Conservation (phyloP, 345 rosid species). For the Combretum micranthum region DNA sequence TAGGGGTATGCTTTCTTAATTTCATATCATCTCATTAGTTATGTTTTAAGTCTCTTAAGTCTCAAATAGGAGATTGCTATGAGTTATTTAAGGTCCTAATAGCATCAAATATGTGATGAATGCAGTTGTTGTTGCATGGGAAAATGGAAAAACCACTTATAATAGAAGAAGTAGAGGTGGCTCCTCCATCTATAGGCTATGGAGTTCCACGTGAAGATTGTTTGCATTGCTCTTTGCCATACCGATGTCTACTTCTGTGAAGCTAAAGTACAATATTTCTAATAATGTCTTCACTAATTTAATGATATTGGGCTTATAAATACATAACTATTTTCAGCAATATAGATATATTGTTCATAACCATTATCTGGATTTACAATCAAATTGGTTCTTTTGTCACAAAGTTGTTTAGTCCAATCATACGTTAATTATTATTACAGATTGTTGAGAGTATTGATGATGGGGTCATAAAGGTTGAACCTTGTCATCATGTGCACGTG, state of each 20-base stretch:
- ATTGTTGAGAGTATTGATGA: too few relatives aligned
- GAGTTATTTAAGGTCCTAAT: not conserved
- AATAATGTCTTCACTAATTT: not conserved
- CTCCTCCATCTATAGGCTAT: slow-evolving; percentile 39
- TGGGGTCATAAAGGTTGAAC: too few relatives aligned
- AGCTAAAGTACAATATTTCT: slow-evolving; percentile 26
- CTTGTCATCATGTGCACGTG: too few relatives aligned
- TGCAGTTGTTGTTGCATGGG: slow-evolving; percentile 50
- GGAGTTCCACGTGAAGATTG: slow-evolving; percentile 36
- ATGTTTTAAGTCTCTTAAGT: too few relatives aligned
- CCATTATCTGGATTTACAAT: too few relatives aligned
- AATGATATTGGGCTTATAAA: too few relatives aligned
- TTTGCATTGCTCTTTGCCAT: slow-evolving; percentile 34
- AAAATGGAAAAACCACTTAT: slow-evolving; percentile 50
- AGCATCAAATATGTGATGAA: not conserved
- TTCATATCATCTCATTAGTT: too few relatives aligned
- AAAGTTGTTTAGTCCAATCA: too few relatives aligned
- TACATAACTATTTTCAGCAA: too few relatives aligned
- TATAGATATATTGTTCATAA: too few relatives aligned
- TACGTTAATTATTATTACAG: too few relatives aligned
- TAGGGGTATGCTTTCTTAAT: slow-evolving; percentile 17
- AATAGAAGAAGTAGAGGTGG: slow-evolving; percentile 47
- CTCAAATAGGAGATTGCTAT: not conserved
- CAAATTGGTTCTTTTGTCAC: too few relatives aligned
- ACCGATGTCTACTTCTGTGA: slow-evolving; percentile 50